Percentiles rank a stretch among this genome's conserved stretches.
Conservation (phyloP, 192 early-diverging fungal species). For the Funneliformis mosseae region DNA sequence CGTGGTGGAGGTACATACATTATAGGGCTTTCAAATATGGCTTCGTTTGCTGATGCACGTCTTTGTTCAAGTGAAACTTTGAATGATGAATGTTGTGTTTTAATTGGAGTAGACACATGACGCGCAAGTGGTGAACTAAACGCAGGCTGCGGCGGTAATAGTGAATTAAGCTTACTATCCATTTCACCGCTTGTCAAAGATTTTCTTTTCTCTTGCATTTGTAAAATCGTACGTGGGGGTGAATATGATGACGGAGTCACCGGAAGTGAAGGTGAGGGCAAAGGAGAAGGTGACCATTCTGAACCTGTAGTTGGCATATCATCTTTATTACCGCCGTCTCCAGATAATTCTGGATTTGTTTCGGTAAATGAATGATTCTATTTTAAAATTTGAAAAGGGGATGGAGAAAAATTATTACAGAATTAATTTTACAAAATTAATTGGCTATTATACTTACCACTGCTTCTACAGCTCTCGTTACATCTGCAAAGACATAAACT, state of each 20-base stretch:
- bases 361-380: conserved; percentile 22
- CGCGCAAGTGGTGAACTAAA: conserved; percentile 24
- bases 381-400: neutral
- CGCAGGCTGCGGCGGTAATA: conserved; percentile 1
- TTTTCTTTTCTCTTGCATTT: neutral
- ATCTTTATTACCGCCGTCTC: conserved; percentile 4
- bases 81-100: neutral
- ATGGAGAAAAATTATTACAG: neutral
- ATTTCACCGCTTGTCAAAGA: conserved; percentile 13
- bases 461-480: conserved; percentile 61
- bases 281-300: conserved; percentile 35
- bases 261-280: conserved; percentile 31
- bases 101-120: conserved; percentile 4
- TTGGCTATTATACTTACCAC: conserved; percentile 58
- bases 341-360: conserved; percentile 18
- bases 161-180: neutral
- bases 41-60: conserved; percentile 33
- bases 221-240: neutral
- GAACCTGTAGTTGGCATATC: conserved; percentile 11
- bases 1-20: conserved; percentile 18
- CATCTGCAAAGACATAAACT: conserved; percentile 61
- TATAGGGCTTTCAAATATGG: conserved; percentile 27
- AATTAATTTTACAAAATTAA: too few species aligned
- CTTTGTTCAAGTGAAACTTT: conserved; percentile 17
- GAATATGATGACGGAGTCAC: conserved; percentile 26